These are phyloP conservation scores for Grosmannia huntii DNA, from an alignment of 2,329 filamentous ascomycete genomes.

Conservation along the genomic window DNA sequence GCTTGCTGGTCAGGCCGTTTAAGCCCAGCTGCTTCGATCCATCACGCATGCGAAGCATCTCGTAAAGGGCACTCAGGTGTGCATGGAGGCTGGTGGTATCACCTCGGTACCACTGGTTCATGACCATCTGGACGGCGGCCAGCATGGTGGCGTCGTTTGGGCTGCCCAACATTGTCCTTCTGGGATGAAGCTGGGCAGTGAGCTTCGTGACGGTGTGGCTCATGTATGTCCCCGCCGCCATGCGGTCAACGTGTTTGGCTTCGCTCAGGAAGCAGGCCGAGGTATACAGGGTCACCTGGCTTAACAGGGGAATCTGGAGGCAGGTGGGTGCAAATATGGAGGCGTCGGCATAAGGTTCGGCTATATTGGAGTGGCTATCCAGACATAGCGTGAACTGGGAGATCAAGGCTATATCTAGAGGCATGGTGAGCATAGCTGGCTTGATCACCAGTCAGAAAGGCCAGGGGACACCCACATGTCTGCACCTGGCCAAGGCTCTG, in stretches of 20 bases:
- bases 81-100: conserved; percentile 29
- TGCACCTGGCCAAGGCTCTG: background rate
- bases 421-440: background rate
- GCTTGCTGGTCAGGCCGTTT: conserved; percentile 33
- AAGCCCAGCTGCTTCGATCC: conserved; percentile 32
- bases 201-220: conserved; percentile 30
- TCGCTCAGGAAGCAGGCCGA: conserved; percentile 39
- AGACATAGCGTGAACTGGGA: conserved; percentile 38
- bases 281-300: conserved; percentile 35
- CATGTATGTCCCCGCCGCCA: conserved; percentile 29
- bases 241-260: conserved; percentile 31
- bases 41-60: conserved; percentile 34
- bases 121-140: conserved; percentile 33
- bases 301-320: conserved; percentile 35
- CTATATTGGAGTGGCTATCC: conserved; percentile 31
- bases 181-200: conserved; percentile 30
- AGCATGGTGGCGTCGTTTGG: conserved; percentile 32
- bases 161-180: background rate
- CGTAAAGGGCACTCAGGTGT: conserved; percentile 32
- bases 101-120: conserved; percentile 43
- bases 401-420: conserved; percentile 32
- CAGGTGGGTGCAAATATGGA: conserved; percentile 34
- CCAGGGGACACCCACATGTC: background rate
- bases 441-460: background rate
- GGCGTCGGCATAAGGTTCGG: conserved; percentile 26